phyloP scores from a whole-genome alignment of 2,329 filamentous ascomycete species.

The Lachnellula arida region DNA sequence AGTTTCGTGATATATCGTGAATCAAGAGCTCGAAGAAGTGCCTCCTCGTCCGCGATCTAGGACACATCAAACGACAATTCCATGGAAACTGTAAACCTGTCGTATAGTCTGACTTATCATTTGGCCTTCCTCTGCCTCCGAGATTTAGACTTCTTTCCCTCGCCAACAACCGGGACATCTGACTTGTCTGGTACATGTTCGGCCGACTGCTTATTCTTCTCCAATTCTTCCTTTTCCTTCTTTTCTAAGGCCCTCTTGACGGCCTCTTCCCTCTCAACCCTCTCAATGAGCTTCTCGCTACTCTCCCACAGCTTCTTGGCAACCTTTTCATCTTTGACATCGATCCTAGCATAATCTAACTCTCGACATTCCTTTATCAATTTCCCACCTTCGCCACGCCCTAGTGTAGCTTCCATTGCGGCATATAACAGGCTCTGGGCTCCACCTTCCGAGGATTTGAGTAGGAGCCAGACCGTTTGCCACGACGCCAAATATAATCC shows the following conservation, averaged over 20 bases:
- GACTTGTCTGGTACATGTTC: conserved; percentile 22
- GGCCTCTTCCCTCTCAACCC: conserved; percentile 74
- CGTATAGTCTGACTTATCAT: conserved; percentile 5
- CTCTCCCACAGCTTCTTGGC: conserved; percentile 88
- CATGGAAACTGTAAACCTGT: neutral
- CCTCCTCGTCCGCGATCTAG: neutral
- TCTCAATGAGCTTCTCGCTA: conserved; percentile 78
- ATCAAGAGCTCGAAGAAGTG: neutral
- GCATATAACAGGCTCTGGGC: conserved; percentile 84
- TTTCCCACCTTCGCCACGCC: conserved; percentile 60
- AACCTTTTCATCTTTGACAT: conserved; percentile 71
- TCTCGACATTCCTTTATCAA: conserved; percentile 86
- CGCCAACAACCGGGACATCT: conserved; percentile 32
- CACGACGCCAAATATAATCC: conserved; percentile 72
- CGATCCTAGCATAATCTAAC: conserved; percentile 64
- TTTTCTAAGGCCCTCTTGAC: conserved; percentile 39
- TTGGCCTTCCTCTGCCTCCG: conserved; percentile 27
- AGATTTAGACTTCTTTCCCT: conserved; percentile 26
- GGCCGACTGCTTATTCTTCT: conserved; percentile 23
- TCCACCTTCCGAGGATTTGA: conserved; percentile 80
- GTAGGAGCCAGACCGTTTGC: conserved; percentile 76
- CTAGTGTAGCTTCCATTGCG: conserved; percentile 73
- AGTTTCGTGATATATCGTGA: no score
- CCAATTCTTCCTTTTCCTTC: conserved; percentile 36
- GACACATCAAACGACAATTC: neutral